Percentiles rank a stretch among this genome's conserved stretches.
These are phyloP conservation scores for Saksenaea oblongispora DNA, from an alignment of 371 early-diverging fungal genomes.

Conservation along the genomic window DNA sequence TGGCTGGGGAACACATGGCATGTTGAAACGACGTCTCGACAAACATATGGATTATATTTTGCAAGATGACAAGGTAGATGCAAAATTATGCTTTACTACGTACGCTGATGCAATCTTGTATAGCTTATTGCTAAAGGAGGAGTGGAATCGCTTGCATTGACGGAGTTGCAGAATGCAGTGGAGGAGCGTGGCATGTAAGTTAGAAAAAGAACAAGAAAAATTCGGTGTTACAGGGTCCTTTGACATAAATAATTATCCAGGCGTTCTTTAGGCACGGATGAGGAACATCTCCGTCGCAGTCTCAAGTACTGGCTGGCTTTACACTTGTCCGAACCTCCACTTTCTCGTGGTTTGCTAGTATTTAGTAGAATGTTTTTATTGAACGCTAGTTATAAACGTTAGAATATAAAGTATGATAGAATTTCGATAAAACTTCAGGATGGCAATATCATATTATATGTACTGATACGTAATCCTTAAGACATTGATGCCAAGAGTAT, in stretches of 20 bases:
- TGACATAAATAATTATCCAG: slow-evolving; percentile 17
- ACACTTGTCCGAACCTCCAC: slow-evolving; percentile 31
- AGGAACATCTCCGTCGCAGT: slow-evolving; percentile 51
- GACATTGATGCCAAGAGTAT: not conserved
- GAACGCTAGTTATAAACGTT: slow-evolving; percentile 49
- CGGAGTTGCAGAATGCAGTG: slow-evolving; percentile 54
- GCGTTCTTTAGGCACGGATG: slow-evolving; percentile 47
- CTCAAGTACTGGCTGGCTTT: slow-evolving; percentile 61
- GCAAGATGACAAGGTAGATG: slow-evolving; percentile 55
- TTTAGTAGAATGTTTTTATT: slow-evolving; percentile 64
- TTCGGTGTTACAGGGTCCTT: not conserved
- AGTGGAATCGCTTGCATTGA: slow-evolving; percentile 38
- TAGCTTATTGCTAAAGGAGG: slow-evolving; percentile 54
- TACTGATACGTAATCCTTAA: not conserved
- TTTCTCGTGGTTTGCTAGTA: slow-evolving; percentile 56
- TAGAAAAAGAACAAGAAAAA: not conserved
- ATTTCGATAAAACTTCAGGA: not conserved
- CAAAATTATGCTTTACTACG: not conserved
- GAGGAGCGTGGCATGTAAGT: slow-evolving; percentile 70
- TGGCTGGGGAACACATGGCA: slow-evolving; percentile 53
- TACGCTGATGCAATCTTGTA: not conserved
- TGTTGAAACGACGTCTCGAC: slow-evolving; percentile 53
- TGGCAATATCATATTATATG: not conserved
- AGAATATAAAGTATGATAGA: not conserved
- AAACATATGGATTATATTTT: slow-evolving; percentile 54